Conservation (phyloP, 352 stramenopile genomes). For the Phytophthora pisi region DNA sequence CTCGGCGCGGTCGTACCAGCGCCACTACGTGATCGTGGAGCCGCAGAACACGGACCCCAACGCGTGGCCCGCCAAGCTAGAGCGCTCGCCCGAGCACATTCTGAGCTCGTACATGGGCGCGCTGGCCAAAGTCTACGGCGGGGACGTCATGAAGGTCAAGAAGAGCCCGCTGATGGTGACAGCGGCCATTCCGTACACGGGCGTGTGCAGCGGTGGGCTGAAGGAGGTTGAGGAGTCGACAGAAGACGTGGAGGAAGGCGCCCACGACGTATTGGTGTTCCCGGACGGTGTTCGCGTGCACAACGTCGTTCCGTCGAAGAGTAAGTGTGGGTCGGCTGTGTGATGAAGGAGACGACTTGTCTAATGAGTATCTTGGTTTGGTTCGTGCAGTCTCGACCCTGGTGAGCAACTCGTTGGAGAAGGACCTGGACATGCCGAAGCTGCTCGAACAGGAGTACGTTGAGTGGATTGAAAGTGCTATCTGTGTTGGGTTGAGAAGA, state of each 20-base stretch:
- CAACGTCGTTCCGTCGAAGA: constrained; percentile 48
- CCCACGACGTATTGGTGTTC: constrained; percentile 75
- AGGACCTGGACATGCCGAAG: constrained; percentile 34
- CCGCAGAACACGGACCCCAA: constrained; percentile 38
- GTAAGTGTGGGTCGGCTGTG: constrained; percentile 32
- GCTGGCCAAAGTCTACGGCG: constrained; percentile 37
- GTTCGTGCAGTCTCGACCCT: constrained; percentile 40
- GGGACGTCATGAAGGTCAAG: constrained; percentile 39
- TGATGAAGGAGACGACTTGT: background rate
- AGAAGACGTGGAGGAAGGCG: constrained; percentile 14
- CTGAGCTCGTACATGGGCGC: constrained; percentile 44
- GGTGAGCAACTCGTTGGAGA: constrained; percentile 41
- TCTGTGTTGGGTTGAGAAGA: background rate
- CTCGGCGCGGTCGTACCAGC: constrained; percentile 56
- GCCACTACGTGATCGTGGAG: constrained; percentile 71
- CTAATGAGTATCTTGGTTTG: background rate
- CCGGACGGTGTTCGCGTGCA: constrained; percentile 67
- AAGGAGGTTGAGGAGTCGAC: background rate
- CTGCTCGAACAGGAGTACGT: constrained; percentile 46
- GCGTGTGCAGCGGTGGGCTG: constrained; percentile 8
- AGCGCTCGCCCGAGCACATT: constrained; percentile 64
- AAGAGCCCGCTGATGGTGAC: constrained; percentile 54
- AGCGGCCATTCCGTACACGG: constrained; percentile 57
- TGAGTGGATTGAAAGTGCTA: background rate
- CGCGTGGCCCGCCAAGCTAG: constrained; percentile 74